Evolutionary conservation across 2,329 filamentous ascomycete genomes (phyloP).

Genomic region (Venturia effusa): DNA sequence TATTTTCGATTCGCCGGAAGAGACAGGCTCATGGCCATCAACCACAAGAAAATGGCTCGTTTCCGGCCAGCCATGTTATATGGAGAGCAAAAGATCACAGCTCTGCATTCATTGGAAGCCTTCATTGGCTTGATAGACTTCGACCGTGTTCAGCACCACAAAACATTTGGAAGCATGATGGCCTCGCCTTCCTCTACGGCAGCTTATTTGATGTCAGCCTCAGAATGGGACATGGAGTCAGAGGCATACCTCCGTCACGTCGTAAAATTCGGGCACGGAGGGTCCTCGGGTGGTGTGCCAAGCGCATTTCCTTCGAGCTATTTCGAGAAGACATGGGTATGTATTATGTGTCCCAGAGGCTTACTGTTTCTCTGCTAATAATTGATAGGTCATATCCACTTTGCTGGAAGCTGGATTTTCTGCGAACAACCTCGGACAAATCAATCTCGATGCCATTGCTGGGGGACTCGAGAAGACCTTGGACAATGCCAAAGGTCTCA

Average conservation of each 20-base stretch:
- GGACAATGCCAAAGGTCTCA: background rate
- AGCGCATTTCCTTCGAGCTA: slow-evolving; percentile 20
- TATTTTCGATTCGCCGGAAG: slow-evolving; percentile 10
- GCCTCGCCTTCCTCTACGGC: slow-evolving; percentile 32
- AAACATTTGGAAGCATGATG: slow-evolving; percentile 24
- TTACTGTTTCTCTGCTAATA: too few relatives aligned
- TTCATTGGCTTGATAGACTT: slow-evolving; percentile 29
- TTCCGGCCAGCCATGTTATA: slow-evolving; percentile 11
- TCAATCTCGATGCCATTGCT: background rate
- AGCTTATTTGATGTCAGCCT: slow-evolving; percentile 24
- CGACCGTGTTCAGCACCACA: slow-evolving; percentile 24
- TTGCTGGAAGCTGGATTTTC: background rate
- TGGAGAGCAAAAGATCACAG: slow-evolving; percentile 16
- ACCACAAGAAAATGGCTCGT: slow-evolving; percentile 10
- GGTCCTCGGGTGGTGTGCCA: slow-evolving; percentile 16
- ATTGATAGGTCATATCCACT: background rate
- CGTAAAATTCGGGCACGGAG: slow-evolving; percentile 1
- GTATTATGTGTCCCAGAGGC: too few relatives aligned
- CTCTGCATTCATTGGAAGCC: slow-evolving; percentile 29
- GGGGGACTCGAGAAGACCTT: background rate
- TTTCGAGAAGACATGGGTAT: slow-evolving; percentile 22
- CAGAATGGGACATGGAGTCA: slow-evolving; percentile 23
- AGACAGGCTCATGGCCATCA: background rate
- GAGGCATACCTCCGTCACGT: slow-evolving; percentile 22
- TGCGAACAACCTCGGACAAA: background rate